These are phyloP conservation scores for Capronia americana DNA, from an alignment of 2,329 filamentous ascomycete species.

Conservation along the genomic window DNA sequence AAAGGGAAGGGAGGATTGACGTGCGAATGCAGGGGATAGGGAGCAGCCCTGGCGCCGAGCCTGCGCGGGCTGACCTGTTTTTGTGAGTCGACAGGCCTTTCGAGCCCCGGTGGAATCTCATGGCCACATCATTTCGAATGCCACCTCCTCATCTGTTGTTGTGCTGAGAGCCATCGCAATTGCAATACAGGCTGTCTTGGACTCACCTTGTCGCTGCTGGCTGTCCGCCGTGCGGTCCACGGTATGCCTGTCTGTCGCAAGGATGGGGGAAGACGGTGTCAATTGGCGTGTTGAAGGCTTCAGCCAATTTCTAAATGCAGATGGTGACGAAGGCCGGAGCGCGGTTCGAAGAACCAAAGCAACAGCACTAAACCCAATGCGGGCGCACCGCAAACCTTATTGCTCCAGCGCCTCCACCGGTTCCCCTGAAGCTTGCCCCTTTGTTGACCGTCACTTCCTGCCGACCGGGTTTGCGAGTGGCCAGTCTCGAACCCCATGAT, in stretches of 20 bases:
- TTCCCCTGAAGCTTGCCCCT: conserved; percentile 21
- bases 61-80: background rate
- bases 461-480: background rate
- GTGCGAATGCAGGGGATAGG: conserved; percentile 31
- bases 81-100: background rate
- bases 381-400: background rate
- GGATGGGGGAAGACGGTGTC: conserved; percentile 5
- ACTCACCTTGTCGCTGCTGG: background rate
- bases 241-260: background rate
- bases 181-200: background rate
- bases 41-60: conserved; percentile 13
- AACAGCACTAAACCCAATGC: background rate
- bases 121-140: background rate
- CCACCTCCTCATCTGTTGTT: background rate
- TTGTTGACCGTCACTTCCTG: conserved; percentile 13
- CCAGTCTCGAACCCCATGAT: conserved; percentile 10
- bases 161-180: background rate
- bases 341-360: conserved; percentile 2
- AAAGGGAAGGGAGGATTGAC: conserved; percentile 14
- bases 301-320: conserved; percentile 5
- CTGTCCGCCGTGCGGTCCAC: background rate
- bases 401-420: background rate
- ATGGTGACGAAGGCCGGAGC: conserved; percentile 6
- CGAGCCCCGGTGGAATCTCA: too few species aligned
- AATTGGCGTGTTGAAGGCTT: background rate